Conservation (phyloP, 2,329 filamentous ascomycete species). For the Aspergillus luchuensis region DNA sequence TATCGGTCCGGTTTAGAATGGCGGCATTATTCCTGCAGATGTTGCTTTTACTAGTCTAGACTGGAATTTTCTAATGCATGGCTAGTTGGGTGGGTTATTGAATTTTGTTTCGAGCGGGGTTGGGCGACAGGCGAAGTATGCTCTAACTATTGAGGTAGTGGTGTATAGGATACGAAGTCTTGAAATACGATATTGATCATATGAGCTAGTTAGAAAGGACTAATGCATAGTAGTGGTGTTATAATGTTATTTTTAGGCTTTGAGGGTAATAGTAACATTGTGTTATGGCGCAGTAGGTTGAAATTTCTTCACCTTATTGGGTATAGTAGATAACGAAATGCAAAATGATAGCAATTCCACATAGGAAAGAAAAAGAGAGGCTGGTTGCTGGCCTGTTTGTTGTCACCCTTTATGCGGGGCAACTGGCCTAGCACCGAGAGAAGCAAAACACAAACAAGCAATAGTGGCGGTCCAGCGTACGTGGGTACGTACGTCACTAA, state of each 20-base stretch:
- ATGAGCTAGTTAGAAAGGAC: too few species aligned
- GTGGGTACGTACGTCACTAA: constrained; percentile 2
- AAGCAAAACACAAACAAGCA: constrained; percentile 5
- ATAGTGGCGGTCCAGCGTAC: constrained; percentile 5
- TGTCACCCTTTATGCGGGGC: neutral
- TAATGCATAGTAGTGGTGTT: neutral
- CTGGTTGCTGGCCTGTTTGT: neutral
- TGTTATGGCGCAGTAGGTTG: neutral
- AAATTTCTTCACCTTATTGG: neutral
- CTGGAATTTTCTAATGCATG: neutral
- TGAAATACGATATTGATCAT: too few species aligned
- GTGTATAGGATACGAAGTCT: too few species aligned
- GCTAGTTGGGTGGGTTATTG: neutral
- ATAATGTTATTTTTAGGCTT: neutral
- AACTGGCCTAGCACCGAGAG: neutral
- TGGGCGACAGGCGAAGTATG: neutral
- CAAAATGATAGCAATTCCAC: neutral
- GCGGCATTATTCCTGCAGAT: neutral
- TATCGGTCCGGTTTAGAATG: neutral
- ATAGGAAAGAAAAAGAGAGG: neutral
- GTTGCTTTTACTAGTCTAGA: neutral
- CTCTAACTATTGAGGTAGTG: neutral
- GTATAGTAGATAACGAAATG: neutral
- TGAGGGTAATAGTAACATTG: neutral
- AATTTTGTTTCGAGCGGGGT: neutral